phyloP scores from a whole-genome alignment of 1,284 basidiomycete species.

The Cryptococcus maquisensis region DNA sequence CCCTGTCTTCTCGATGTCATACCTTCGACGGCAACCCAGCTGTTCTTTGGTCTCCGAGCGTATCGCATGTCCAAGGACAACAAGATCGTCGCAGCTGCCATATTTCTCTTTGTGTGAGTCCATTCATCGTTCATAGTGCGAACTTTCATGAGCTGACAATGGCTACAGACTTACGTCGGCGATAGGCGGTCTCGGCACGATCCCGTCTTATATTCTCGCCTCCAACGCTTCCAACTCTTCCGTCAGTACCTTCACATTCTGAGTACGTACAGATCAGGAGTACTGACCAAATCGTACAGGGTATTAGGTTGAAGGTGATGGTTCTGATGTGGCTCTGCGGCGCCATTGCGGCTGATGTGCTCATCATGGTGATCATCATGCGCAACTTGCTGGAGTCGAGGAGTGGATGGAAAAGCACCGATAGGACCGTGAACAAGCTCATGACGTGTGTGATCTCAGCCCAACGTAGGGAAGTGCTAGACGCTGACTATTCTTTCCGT shows the following conservation, averaged over 20 bases:
- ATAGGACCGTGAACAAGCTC: conserved; percentile 9
- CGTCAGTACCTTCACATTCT: not conserved
- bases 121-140: no score
- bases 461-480: no score
- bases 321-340: conserved; percentile 1
- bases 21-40: conserved; percentile 7
- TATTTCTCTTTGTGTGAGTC: conserved; percentile 5
- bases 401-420: conserved; percentile 12
- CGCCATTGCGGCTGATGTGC: not conserved
- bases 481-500: not conserved
- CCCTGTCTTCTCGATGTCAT: conserved; percentile 4
- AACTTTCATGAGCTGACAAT: not conserved
- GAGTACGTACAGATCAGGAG: not conserved
- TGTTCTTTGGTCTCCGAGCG: conserved; percentile 12
- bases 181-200: conserved; percentile 1
- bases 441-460: conserved; percentile 2
- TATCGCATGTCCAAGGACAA: conserved; percentile 4
- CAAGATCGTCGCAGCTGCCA: conserved; percentile 1
- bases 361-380: conserved; percentile 8
- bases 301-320: not conserved
- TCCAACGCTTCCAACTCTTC: not conserved
- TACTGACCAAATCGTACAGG: not conserved
- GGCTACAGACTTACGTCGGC: conserved; percentile 2
- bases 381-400: conserved; percentile 4
- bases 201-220: not conserved